Base-by-base conservation (phyloP, 202 grass and related monocot species). In the Setaria italica region DNA sequence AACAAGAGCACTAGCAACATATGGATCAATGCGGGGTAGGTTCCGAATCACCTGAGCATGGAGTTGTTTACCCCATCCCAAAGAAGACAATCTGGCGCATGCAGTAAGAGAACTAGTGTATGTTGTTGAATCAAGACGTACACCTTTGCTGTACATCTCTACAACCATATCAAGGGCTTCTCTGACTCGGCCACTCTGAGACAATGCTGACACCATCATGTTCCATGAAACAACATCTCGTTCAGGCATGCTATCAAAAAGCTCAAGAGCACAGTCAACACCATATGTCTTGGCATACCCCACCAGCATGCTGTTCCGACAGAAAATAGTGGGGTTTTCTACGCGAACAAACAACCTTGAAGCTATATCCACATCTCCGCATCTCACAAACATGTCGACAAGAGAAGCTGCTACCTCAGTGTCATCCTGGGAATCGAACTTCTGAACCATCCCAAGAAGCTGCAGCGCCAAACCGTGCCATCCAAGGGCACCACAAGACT, bases 211-310 rank as follows among this genome's bases (percentile, higher is more conserved):
- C 54, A 98, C 86, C 88, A 98, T 86, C 79, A 86, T 92, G 67
- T 98, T 98, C 95, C 95, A 98, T 11, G 95, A 98, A 63, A 95
- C 84, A 62, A 95, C 79, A 76, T 98, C 91, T 53, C 86, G 68
- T 73, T 94, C 91, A 54, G 93, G 88, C 95, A 95, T 95, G 76
- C 72, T 89, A 42, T 92, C 19, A 10, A 98, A 98, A 68, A 94
- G n/a, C 72, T 89, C 89, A 25, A 95, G 79, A 84, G 91, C 84
- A 47, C 53, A 79, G 59, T 80, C 82, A 21, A 88, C 65, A 34
- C 89, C 79, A 63, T 87, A 88, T 65, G 86, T 82, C 76, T 87
- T 94, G 49, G 80, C 80, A 79, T 90, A 91, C 37, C 88, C 93
- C 30, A 78, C 86, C 17, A 99, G 87, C 88, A 95, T 89, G 83